Base-by-base conservation (phyloP, 768 basidiomycete species). In the Candolleomyces efflorescens region DNA sequence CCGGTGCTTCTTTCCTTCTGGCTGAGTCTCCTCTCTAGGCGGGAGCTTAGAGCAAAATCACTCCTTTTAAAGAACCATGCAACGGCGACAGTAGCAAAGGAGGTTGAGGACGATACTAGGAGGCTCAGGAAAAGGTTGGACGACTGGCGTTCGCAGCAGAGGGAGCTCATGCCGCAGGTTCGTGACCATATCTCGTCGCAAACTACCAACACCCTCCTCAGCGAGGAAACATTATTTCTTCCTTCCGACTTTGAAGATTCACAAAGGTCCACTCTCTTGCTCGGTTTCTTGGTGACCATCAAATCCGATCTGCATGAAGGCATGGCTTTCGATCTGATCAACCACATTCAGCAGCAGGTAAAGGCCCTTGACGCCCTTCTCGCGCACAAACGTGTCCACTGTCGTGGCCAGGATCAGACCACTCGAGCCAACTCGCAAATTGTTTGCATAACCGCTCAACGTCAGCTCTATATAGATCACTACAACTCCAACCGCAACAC, bases 391-490 rank as follows among this genome's bases (percentile, higher is more conserved):
- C 26, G 46, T 4, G 4, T 23, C 13, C 6, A 46, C 13, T 22
- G 17, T 3, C 24, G 20, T 5, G 54, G 54, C 24, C 54, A 55
- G 36, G 45, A 36, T 15, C 45, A 55, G 27, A 24, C 46, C 17
- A 55, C 54, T 3, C 54, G 54, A 2, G 54, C 54, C 43, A 48
- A 44, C 45, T 23, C 54, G 5, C 20, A 44, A 41, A 46, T 55
- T 20, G 17, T 13, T 11, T 26, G 36, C 15, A 32, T 38, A 2
- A 12, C 43, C 12, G 17, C 36, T 5, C 18, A 37, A 3, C 54
- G 44, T 4, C 7, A 10, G 3, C 10, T 9, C 7, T 44, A n/a
- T n/a, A n/a, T n/a, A n/a, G n/a, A n/a, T n/a, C n/a, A n/a, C n/a
- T n/a, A n/a, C n/a, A n/a, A n/a, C n/a, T n/a, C n/a, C n/a, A n/a